These are phyloP conservation scores for Ophiorrhiza pumila DNA, from an alignment of 257 asterid species.

Conservation along the genomic window DNA sequence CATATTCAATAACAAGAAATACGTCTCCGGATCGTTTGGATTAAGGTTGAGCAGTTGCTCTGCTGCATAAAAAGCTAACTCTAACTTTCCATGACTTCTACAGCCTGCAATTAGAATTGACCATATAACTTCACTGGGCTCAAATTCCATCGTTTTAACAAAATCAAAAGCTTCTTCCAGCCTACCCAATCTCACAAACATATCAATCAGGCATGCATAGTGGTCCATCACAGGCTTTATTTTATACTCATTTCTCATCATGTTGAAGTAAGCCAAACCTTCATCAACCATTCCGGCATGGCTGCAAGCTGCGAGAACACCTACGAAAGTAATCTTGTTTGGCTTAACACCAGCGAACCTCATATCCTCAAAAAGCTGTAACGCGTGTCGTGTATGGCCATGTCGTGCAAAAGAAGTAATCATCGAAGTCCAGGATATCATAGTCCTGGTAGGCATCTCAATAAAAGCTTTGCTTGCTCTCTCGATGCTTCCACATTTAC, in stretches of 20 bases:
- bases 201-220: slow-evolving; percentile 64
- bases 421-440: slow-evolving; percentile 93
- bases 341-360: slow-evolving; percentile 74
- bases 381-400: slow-evolving; percentile 57
- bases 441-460: slow-evolving; percentile 71
- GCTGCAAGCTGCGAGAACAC: slow-evolving; percentile 86
- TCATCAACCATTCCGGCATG: slow-evolving; percentile 78
- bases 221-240: slow-evolving; percentile 80
- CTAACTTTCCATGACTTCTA: slow-evolving; percentile 71
- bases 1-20: slow-evolving; percentile 59
- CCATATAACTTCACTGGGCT: slow-evolving; percentile 79
- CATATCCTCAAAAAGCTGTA: slow-evolving; percentile 84
- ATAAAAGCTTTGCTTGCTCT: slow-evolving; percentile 72
- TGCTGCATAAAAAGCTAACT: slow-evolving; percentile 63
- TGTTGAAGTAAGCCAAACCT: slow-evolving; percentile 59
- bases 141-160: slow-evolving; percentile 42
- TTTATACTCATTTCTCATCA: slow-evolving; percentile 67
- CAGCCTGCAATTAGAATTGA: slow-evolving; percentile 78
- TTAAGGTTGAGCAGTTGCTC: slow-evolving; percentile 67
- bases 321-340: slow-evolving; percentile 77
- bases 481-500: slow-evolving; percentile 80
- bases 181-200: slow-evolving; percentile 75
- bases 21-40: slow-evolving; percentile 66
- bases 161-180: slow-evolving; percentile 76
- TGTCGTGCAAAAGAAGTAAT: slow-evolving; percentile 71